Percentiles rank a stretch among this genome's conserved stretches.
phyloP scores from a whole-genome alignment of 345 rosid species.

The Euphorbia tirucalli region DNA sequence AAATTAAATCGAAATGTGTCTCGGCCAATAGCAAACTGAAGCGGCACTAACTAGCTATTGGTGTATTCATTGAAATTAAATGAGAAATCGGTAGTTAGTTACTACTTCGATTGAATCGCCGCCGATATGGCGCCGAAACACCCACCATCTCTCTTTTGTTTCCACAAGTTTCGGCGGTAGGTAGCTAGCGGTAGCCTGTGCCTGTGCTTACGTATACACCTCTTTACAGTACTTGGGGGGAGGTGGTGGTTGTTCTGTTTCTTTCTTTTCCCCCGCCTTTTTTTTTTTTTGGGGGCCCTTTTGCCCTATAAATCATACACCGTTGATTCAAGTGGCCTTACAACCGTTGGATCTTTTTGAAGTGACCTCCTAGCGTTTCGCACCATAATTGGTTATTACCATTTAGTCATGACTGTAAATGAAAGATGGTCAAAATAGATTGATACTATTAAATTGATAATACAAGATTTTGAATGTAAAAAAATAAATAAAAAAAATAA shows the following conservation, averaged over 20 bases:
- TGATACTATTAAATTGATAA: no score
- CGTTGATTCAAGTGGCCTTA: not conserved
- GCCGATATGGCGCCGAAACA: no score
- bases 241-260: not conserved
- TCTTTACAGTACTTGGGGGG: not conserved
- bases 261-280: not conserved
- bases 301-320: not conserved
- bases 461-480: no score
- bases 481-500: no score
- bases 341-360: not conserved
- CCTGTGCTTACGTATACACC: slow-evolving; percentile 1
- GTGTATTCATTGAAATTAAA: no score
- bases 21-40: not conserved
- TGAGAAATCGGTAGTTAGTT: not conserved
- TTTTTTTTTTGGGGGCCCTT: not conserved
- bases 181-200: not conserved
- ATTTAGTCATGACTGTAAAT: no score
- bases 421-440: no score
- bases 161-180: not conserved
- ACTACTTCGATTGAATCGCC: not conserved
- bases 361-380: not conserved
- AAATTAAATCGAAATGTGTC: not conserved
- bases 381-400: not conserved
- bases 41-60: no score
- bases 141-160: not conserved